Percentiles rank a stretch among this genome's conserved stretches.
Conservation (phyloP, 257 asterid genomes). For the Orobanche coerulescens region DNA sequence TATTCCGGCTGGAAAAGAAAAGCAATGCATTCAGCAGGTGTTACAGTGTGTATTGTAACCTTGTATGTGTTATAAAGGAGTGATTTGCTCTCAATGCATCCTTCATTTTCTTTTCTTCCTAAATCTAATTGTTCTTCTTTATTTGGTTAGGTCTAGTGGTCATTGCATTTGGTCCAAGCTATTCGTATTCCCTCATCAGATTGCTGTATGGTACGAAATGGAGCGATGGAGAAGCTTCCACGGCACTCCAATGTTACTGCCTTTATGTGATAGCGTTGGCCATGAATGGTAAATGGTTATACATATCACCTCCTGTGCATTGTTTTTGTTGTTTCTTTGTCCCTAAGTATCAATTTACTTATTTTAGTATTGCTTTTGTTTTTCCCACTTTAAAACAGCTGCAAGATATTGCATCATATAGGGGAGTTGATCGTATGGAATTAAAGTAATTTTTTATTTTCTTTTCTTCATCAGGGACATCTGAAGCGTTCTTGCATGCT, state of each 20-base stretch:
- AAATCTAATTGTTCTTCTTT: constrained; percentile 3
- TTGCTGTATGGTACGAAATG: constrained; percentile 82
- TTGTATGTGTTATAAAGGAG: neutral
- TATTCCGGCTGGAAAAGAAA: constrained; percentile 1
- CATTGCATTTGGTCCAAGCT: constrained; percentile 90
- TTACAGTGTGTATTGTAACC: neutral
- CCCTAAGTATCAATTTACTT: neutral
- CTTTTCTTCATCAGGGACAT: constrained; percentile 58
- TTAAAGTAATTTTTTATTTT: neutral
- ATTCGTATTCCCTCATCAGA: constrained; percentile 87
- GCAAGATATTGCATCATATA: neutral
- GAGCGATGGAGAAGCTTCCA: constrained; percentile 98
- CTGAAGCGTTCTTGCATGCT: constrained; percentile 97
- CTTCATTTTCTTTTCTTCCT: constrained; percentile 17
- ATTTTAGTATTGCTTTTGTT: neutral
- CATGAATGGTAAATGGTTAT: constrained; percentile 63
- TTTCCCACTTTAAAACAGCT: neutral
- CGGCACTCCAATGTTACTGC: constrained; percentile 71
- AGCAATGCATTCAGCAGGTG: neutral
- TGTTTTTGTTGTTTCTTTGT: neutral
- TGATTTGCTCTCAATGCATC: constrained; percentile 1
- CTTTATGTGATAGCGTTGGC: constrained; percentile 80
- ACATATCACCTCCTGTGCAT: neutral
- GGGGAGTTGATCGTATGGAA: neutral
- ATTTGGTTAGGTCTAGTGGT: constrained; percentile 62